Percentiles rank a stretch among this genome's conserved stretches.
phyloP scores from a whole-genome alignment of 441 rosid species.

The Aleurites moluccanus region DNA sequence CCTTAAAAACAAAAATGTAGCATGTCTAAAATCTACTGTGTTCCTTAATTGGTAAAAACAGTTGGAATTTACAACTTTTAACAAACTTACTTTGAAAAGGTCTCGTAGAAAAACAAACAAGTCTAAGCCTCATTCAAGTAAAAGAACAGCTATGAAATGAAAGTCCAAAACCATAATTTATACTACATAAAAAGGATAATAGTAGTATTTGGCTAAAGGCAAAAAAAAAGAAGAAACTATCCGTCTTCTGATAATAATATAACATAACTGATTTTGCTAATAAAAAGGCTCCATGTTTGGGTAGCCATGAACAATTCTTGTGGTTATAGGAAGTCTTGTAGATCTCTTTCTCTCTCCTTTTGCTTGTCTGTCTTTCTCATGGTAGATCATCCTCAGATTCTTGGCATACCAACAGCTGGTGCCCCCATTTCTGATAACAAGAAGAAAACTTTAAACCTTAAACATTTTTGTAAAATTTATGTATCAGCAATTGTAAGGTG shows the following conservation, averaged over 20 bases:
- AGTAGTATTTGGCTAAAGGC: too few relatives aligned
- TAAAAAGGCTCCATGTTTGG: constrained; percentile 25
- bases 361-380: constrained; percentile 25
- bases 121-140: too few relatives aligned
- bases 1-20: too few relatives aligned
- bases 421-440: constrained; percentile 26
- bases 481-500: constrained; percentile 31
- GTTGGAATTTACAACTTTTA: too few relatives aligned
- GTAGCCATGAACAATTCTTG: constrained; percentile 23
- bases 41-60: too few relatives aligned
- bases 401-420: constrained; percentile 28
- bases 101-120: too few relatives aligned
- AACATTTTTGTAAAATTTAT: constrained; percentile 34
- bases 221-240: not conserved
- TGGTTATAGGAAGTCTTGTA: constrained; percentile 12
- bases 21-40: too few relatives aligned
- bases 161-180: too few relatives aligned
- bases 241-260: not conserved
- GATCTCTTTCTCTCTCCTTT: constrained; percentile 6
- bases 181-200: too few relatives aligned
- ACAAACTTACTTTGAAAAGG: too few relatives aligned
- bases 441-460: constrained; percentile 35
- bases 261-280: constrained; percentile 4
- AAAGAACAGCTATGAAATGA: too few relatives aligned
- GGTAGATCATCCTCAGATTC: constrained; percentile 30